These are phyloP conservation scores for Epichloe brachyelytri DNA, from an alignment of 2,329 filamentous ascomycete species.

Conservation along the genomic window DNA sequence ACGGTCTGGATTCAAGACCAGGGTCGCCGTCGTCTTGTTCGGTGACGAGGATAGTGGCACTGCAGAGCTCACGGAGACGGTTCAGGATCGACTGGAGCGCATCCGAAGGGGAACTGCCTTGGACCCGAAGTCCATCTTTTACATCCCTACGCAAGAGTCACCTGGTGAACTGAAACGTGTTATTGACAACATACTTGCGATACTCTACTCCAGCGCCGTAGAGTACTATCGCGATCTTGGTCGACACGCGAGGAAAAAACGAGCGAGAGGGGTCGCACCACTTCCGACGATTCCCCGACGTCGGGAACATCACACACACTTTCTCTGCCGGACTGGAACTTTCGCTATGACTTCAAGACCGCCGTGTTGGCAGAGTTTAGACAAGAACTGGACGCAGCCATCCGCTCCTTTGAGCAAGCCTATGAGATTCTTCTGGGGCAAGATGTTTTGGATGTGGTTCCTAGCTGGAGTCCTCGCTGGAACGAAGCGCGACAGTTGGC, in stretches of 20 bases:
- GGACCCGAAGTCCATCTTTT: conserved; percentile 76
- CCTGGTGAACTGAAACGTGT: conserved; percentile 60
- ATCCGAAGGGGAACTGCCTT: conserved; percentile 70
- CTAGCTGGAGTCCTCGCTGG: conserved; percentile 82
- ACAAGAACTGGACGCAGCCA: conserved; percentile 79
- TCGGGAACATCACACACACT: conserved; percentile 74
- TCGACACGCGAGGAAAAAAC: conserved; percentile 89
- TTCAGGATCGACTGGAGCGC: conserved; percentile 58
- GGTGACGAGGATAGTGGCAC: conserved; percentile 16
- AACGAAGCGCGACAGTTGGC: conserved; percentile 84
- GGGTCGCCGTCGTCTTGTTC: conserved; percentile 54
- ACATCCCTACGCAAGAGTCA: conserved; percentile 63
- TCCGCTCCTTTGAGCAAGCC: conserved; percentile 75
- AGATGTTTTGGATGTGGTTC: conserved; percentile 78
- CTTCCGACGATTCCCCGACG: conserved; percentile 74
- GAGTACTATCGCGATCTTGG: conserved; percentile 92
- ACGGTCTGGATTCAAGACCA: conserved; percentile 63
- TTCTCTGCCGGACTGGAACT: conserved; percentile 79
- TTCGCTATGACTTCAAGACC: conserved; percentile 89
- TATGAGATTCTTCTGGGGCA: conserved; percentile 72
- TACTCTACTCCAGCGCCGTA: conserved; percentile 59
- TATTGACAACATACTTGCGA: conserved; percentile 56
- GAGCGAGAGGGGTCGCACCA: conserved; percentile 63
- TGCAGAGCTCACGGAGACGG: conserved; percentile 46
- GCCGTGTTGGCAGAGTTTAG: conserved; percentile 85